phyloP scores from a whole-genome alignment of 78 protist genomes.

The Chrysochromulina tobinii region DNA sequence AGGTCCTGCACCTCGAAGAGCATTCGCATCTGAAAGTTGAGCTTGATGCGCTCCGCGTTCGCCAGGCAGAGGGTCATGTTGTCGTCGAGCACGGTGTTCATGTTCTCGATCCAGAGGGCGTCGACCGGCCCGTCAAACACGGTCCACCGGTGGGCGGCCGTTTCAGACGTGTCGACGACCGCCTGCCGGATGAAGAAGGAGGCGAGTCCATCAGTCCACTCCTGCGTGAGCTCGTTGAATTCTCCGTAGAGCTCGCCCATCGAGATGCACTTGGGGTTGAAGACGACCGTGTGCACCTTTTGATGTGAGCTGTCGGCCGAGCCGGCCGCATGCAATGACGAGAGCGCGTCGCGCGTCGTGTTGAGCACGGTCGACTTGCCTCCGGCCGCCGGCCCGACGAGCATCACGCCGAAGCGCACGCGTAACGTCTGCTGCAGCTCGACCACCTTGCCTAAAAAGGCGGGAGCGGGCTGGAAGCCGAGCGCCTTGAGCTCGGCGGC shows the following conservation, averaged over 20 bases:
- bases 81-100: conserved; percentile 94
- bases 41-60: conserved; percentile 79
- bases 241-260: conserved; percentile 89
- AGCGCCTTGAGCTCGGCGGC: background rate
- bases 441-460: conserved; percentile 49
- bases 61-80: conserved; percentile 90
- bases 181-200: conserved; percentile 19
- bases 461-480: background rate
- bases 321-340: background rate
- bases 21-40: conserved; percentile 64
- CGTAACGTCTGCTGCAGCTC: conserved; percentile 74
- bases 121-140: conserved; percentile 87
- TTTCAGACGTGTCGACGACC: conserved; percentile 58
- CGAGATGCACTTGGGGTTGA: conserved; percentile 80
- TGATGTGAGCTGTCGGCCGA: no score
- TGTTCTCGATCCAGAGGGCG: conserved; percentile 92
- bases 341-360: no score
- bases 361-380: conserved; percentile 51
- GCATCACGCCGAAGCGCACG: conserved; percentile 83
- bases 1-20: conserved; percentile 62
- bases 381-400: conserved; percentile 75
- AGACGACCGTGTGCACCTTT: background rate
- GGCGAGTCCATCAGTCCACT: conserved; percentile 91
- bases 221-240: conserved; percentile 72
- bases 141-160: conserved; percentile 60